phyloP scores from a whole-genome alignment of 2,329 filamentous ascomycete species.

The Pyricularia grisea region DNA sequence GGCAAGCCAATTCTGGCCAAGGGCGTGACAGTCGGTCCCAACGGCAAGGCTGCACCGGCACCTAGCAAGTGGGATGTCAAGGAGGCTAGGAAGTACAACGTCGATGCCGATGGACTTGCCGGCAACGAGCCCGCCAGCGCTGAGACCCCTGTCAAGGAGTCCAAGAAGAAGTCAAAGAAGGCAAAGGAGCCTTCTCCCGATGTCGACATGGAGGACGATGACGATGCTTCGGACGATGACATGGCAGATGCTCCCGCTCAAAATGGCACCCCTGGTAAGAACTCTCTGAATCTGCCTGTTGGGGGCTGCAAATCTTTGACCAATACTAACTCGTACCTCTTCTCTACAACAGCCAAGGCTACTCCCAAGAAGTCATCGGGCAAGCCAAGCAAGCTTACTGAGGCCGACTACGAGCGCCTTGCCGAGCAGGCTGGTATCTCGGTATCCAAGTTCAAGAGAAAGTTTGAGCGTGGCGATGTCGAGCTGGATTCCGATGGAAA shows the following conservation, averaged over 20 bases:
- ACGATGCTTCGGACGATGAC: conserved; percentile 7
- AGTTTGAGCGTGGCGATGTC: conserved; percentile 68
- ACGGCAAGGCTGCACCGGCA: conserved; percentile 49
- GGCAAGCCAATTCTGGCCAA: conserved; percentile 79
- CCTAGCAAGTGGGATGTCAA: conserved; percentile 84
- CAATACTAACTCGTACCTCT: neutral
- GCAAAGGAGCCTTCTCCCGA: conserved; percentile 14
- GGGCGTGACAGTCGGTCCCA: conserved; percentile 65
- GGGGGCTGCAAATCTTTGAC: neutral
- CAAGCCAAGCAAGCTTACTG: conserved; percentile 33
- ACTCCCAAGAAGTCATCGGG: conserved; percentile 14
- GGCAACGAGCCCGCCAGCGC: conserved; percentile 55
- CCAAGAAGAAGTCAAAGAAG: conserved; percentile 21
- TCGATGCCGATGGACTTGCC: conserved; percentile 77
- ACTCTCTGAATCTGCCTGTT: neutral
- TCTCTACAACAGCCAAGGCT: conserved; percentile 14
- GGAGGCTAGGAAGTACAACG: conserved; percentile 89
- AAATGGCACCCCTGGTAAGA: conserved; percentile 9
- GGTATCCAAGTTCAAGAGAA: conserved; percentile 68
- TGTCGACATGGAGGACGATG: conserved; percentile 11
- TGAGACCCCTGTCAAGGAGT: conserved; percentile 16
- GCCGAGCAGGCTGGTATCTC: conserved; percentile 61
- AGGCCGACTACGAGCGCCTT: conserved; percentile 46
- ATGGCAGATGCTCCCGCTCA: conserved; percentile 4
- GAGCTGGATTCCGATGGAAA: conserved; percentile 55